Evolutionary conservation across 805 yeast species (phyloP), one percentile per base, ranked within the genome.

Genomic region (Candida piceae): DNA sequence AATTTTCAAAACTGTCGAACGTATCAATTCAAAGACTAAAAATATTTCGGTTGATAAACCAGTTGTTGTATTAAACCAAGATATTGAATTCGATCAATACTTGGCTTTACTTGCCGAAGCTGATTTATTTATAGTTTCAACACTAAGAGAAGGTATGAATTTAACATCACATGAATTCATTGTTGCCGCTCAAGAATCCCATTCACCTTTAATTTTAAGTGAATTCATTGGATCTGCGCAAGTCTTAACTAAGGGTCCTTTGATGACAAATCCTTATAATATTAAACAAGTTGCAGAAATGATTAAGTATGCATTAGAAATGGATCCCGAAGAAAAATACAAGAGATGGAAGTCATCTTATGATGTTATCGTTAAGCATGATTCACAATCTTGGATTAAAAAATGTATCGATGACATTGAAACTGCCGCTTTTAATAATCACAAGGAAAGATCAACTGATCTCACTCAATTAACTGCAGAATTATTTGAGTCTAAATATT

Each of bases 141-240:
- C 96, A 2, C 74, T 90, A 70, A 79, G 98, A 55, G 98, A 93
- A 60, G 98, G 98, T 18, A 84, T 93, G 88, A 93, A 93, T 52
- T 69, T 93, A 53, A 89, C 97, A 0, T 90, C 96, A 49, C 98
- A 93, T 55, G 98, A 93, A 58, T 93, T 83, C 57, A 74, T 88
- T 29, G 81, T 80, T 38, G 84, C 95, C 18, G 75, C 93, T 1
- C 63, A 68, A 16, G 76, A 74, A 29, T 75, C 76, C 41, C 79
- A 82, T 46, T 82, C 96, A 0, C 96, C 96, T 2, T 69, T 90
- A 44, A 72, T 93, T 31, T 61, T 93, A 38, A 84, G 95, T 26
- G 98, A 93, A 59, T 93, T 93, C 51, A 88, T 96, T 1, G 98
- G 98, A 1, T 84, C 96, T 9, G 95, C 97, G 0, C 72, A 82